Conservation (phyloP, 305 asterid species). For the Rubia balearica region DNA sequence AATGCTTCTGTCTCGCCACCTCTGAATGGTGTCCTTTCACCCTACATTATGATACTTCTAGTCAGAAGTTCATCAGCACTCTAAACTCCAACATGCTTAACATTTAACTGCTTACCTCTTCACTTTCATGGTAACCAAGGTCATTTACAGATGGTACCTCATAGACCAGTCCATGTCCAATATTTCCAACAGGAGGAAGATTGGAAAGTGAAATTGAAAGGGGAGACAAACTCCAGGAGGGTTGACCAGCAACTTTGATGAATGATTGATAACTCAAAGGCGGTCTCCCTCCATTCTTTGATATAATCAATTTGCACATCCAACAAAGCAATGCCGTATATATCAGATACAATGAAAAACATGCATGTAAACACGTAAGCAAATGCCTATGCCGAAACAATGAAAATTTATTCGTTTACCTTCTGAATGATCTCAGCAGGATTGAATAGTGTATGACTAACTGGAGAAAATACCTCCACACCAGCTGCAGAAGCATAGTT, state of each 20-base stretch:
- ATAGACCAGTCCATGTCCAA: conserved; percentile 36
- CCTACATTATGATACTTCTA: conserved; percentile 39
- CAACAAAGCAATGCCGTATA: not conserved
- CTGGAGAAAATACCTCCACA: conserved; percentile 73
- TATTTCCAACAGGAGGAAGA: conserved; percentile 70
- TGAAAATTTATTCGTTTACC: conserved; percentile 29
- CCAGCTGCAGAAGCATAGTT: conserved; percentile 47
- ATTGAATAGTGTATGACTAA: conserved; percentile 81
- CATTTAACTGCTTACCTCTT: conserved; percentile 41
- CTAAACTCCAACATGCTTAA: conserved; percentile 11
- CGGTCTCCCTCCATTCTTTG: conserved; percentile 90
- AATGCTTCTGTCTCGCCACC: conserved; percentile 98
- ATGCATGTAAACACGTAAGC: not conserved
- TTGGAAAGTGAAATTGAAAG: conserved; percentile 32
- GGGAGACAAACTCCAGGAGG: conserved; percentile 66
- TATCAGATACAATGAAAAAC: not conserved
- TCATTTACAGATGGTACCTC: conserved; percentile 66
- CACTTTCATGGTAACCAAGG: conserved; percentile 61
- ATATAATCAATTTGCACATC: not conserved
- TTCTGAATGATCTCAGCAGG: conserved; percentile 75
- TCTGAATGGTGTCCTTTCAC: conserved; percentile 59
- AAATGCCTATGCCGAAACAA: conserved; percentile 9
- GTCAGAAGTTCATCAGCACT: conserved; percentile 8
- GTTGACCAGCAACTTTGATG: conserved; percentile 80
- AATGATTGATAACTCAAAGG: conserved; percentile 84